Evolutionary conservation across 768 basidiomycete species (phyloP).

Genomic region (Tylopilus sp.): DNA sequence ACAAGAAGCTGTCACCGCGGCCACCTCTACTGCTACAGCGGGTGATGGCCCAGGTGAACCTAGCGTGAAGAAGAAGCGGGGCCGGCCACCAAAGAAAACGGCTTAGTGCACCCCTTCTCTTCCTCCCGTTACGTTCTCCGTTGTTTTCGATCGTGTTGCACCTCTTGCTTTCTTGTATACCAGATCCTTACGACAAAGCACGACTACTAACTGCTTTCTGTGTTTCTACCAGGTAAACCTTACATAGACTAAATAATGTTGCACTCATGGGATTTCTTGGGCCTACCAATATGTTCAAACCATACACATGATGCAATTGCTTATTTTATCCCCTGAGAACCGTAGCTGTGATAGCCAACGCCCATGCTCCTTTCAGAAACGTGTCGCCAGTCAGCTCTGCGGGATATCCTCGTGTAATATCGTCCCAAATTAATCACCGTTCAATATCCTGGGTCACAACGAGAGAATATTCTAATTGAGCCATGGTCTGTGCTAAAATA

Average conservation of each 20-base stretch:
- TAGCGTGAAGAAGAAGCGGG: slow-evolving; percentile 64
- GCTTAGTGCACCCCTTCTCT: slow-evolving; percentile 13
- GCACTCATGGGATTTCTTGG: slow-evolving; percentile 26
- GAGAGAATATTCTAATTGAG: slow-evolving; percentile 19
- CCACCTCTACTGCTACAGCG: slow-evolving; percentile 24
- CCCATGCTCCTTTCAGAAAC: slow-evolving; percentile 21
- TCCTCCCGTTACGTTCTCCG: slow-evolving; percentile 10
- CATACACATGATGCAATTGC: slow-evolving; percentile 20
- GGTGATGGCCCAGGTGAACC: slow-evolving; percentile 46
- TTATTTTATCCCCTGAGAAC: slow-evolving; percentile 36
- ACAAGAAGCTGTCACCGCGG: slow-evolving; percentile 36
- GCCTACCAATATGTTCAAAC: slow-evolving; percentile 8
- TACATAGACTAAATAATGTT: slow-evolving; percentile 36
- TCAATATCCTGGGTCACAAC: slow-evolving; percentile 21
- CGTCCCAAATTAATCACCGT: slow-evolving; percentile 35
- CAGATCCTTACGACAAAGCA: slow-evolving; percentile 32
- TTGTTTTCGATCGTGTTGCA: slow-evolving; percentile 25
- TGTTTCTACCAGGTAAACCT: slow-evolving; percentile 32
- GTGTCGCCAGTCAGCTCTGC: slow-evolving; percentile 23
- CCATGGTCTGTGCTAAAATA: slow-evolving; percentile 17
- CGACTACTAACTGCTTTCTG: slow-evolving; percentile 34
- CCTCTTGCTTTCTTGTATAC: slow-evolving; percentile 36
- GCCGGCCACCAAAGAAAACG: slow-evolving; percentile 62
- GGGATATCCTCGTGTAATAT: slow-evolving; percentile 31
- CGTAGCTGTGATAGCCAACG: slow-evolving; percentile 9